phyloP scores from a whole-genome alignment of 768 basidiomycete genomes.

The Lentinula lateritia region DNA sequence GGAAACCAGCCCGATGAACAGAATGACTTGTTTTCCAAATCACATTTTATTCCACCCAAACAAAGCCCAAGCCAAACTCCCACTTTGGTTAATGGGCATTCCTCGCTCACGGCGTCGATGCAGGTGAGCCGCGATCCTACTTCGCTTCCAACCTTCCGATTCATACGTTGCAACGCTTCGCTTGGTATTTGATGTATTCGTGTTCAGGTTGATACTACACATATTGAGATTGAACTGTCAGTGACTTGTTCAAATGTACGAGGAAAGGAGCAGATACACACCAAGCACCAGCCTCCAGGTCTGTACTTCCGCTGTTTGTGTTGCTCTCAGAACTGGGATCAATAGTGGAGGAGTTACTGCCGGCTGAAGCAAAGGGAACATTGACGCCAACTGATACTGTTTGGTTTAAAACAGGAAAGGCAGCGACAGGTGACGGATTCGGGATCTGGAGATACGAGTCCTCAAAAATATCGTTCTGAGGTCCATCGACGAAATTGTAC shows the following conservation, averaged over 20 bases:
- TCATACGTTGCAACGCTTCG: background rate
- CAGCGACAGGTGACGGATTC: conserved; percentile 35
- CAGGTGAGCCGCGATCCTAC: conserved; percentile 2
- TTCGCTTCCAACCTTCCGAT: conserved; percentile 1
- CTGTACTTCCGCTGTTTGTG: background rate
- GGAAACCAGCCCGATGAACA: too few species aligned
- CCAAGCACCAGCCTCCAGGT: background rate
- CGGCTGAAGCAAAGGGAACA: background rate
- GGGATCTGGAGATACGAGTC: conserved; percentile 47
- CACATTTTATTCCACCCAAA: background rate
- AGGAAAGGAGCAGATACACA: background rate
- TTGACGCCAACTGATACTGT: background rate
- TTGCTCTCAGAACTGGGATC: background rate
- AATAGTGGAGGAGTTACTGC: background rate
- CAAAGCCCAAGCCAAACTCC: conserved; percentile 1
- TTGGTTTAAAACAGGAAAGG: conserved; percentile 23
- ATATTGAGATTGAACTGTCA: background rate
- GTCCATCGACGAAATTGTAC: conserved; percentile 68
- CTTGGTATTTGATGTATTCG: background rate
- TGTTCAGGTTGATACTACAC: background rate
- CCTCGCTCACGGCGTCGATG: background rate
- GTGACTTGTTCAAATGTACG: background rate
- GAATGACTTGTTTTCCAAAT: background rate
- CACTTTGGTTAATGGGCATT: background rate
- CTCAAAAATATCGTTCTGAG: conserved; percentile 69